Evolutionary conservation across 768 basidiomycete genomes (phyloP).

Genomic region (Lentinula detonsa): DNA sequence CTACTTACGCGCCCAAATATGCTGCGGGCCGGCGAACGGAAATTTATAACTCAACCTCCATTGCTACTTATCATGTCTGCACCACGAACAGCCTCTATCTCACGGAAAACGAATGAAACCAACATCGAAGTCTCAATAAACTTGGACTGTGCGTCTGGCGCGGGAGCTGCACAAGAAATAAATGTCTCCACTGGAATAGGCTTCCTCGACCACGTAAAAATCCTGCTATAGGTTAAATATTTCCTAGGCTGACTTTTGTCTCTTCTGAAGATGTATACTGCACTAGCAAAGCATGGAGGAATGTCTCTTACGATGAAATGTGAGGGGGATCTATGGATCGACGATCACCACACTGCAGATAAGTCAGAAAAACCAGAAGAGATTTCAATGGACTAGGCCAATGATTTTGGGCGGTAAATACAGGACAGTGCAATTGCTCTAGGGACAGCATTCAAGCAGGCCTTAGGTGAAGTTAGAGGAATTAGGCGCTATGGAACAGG

Average conservation of each 20-base stretch:
- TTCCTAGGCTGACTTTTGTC: neutral
- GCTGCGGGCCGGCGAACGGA: neutral
- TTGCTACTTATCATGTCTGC: conserved; percentile 22
- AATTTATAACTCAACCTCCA: neutral
- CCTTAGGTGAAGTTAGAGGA: conserved; percentile 90
- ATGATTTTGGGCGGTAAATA: conserved; percentile 25
- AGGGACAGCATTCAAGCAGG: conserved; percentile 89
- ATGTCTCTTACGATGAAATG: conserved; percentile 90
- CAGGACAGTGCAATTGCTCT: conserved; percentile 88
- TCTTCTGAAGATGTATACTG: conserved; percentile 83
- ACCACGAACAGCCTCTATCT: conserved; percentile 57
- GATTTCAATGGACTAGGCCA: conserved; percentile 10
- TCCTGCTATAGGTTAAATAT: neutral
- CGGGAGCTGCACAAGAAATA: conserved; percentile 63
- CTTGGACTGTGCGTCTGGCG: conserved; percentile 73
- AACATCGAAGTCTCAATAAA: conserved; percentile 76
- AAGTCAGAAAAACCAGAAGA: conserved; percentile 32
- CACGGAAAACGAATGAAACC: conserved; percentile 89
- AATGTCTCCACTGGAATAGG: conserved; percentile 91
- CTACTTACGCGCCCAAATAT: too few relatives aligned
- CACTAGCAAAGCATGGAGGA: conserved; percentile 93
- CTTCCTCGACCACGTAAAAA: conserved; percentile 89
- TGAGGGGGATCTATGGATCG: conserved; percentile 94
- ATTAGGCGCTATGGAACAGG: conserved; percentile 95
- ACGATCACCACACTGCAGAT: conserved; percentile 99